Percentiles rank a stretch among this genome's conserved stretches.
Evolutionary conservation across 176 grass and related monocot species (phyloP).

Genomic region (Lolium rigidum): DNA sequence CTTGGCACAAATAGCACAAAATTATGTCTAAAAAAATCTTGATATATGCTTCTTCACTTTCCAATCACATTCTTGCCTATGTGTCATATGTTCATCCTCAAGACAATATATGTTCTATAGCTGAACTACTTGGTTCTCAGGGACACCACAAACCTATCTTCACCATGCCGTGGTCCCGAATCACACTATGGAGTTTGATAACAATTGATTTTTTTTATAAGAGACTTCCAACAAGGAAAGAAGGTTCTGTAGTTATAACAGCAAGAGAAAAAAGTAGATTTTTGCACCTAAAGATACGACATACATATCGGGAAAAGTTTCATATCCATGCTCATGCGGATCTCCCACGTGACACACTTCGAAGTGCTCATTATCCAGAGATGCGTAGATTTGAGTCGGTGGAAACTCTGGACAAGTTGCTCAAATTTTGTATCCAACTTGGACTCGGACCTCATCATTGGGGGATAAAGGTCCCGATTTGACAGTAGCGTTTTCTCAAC

Average conservation of each 20-base stretch:
- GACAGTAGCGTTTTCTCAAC: not conserved
- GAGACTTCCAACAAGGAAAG: conserved; percentile 16
- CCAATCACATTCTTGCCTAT: not conserved
- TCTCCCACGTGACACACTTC: conserved; percentile 31
- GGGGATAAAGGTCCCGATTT: conserved; percentile 13
- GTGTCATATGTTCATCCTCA: conserved; percentile 31
- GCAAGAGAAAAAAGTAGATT: conserved; percentile 21
- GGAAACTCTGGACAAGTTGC: conserved; percentile 17
- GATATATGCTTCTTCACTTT: conserved; percentile 29
- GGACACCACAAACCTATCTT: conserved; percentile 11
- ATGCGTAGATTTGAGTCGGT: not conserved
- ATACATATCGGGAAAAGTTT: conserved; percentile 22
- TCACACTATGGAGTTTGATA: not conserved
- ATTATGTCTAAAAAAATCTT: not conserved
- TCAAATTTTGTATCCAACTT: conserved; percentile 19
- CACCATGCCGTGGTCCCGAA: not conserved
- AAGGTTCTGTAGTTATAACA: conserved; percentile 20
- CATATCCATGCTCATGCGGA: not conserved
- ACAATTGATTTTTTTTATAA: conserved; percentile 12
- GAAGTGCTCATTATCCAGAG: not conserved
- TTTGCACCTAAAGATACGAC: conserved; percentile 1
- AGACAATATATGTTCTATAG: conserved; percentile 11
- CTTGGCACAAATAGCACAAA: not conserved
- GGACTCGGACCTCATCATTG: conserved; percentile 7
- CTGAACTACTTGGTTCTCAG: conserved; percentile 29